A percentile compares a stretch with the other conserved stretches of the same genome.
Conservation (phyloP, 148 eudicot species). For the Chenopodium suecicum region DNA sequence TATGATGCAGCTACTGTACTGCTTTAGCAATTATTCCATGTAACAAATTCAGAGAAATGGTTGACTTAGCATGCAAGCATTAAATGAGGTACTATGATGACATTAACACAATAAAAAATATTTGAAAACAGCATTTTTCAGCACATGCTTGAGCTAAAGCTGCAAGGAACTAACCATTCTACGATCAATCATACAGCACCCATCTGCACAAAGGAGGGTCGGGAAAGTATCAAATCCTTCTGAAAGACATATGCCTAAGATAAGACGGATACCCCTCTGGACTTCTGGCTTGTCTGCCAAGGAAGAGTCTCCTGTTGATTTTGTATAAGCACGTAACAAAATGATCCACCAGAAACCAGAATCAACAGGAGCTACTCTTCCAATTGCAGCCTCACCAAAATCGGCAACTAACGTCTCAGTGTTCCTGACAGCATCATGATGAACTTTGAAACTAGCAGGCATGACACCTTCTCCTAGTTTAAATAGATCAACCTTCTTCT, state of each 20-base stretch:
- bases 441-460: slow-evolving; percentile 58
- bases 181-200: slow-evolving; percentile 64
- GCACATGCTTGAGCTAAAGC: slow-evolving; percentile 5
- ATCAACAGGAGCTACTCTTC: slow-evolving; percentile 67
- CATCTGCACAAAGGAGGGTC: slow-evolving; percentile 57
- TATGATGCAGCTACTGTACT: slow-evolving; percentile 6
- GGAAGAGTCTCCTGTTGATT: slow-evolving; percentile 55
- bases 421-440: slow-evolving; percentile 37
- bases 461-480: slow-evolving; percentile 57
- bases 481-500: slow-evolving; percentile 51
- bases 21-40: background rate
- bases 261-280: slow-evolving; percentile 59
- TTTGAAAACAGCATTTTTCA: background rate
- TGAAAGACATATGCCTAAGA: slow-evolving; percentile 51
- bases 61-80: background rate
- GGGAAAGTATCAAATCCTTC: slow-evolving; percentile 67
- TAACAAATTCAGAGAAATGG: background rate
- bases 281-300: slow-evolving; percentile 55
- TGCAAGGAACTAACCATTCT: slow-evolving; percentile 46
- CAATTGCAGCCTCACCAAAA: slow-evolving; percentile 55
- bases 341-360: slow-evolving; percentile 74
- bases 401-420: slow-evolving; percentile 48
- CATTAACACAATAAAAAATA: background rate
- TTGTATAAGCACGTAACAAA: slow-evolving; percentile 53
- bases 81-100: background rate